Evolutionary conservation across 495 filamentous ascomycete genomes (phyloP), one percentile per base, ranked within the genome.

Genomic region (Penicillium cinerascens): DNA sequence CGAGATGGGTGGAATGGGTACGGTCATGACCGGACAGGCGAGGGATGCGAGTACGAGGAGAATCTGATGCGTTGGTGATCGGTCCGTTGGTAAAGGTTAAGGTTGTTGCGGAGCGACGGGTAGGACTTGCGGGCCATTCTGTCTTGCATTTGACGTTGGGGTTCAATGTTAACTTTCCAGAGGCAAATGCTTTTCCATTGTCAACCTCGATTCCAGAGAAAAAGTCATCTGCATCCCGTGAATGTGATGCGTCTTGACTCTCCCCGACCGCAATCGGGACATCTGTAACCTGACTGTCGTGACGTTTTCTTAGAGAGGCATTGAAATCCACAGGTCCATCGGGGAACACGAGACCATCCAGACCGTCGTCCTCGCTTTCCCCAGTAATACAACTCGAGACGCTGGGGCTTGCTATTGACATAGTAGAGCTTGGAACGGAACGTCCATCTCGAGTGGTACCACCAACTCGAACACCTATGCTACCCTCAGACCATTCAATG

Each of bases 301-400:
- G 79, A 41, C 87, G 79, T 66, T 84, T 86, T 50, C 87, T 82
- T 22, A 98, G 73, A 23, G 86, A 82, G 36, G 87, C 83, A 33
- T 80, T 81, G 56, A 97, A 86, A 65, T 95, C 82, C 15, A 98
- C 67, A 29, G 87, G 91, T 11, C 89, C 92, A 46, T 81, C 79
- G 0, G 93, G 93, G 27, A 97, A 76, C 15, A 95, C 70, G 16
- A 98, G 78, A 21, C 92, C 92, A 53, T 92, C 63, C 39, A 97
- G 78, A 6, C 86, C 83, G 55, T 97, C 93, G 60, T 96, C 92
- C 61, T 97, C 93, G 64, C 92, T 97, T 69, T 95, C 93, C n/a
- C 81, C 80, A 5, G 91, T 95, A 52, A 95, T 77, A 51, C 88
- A 93, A 69, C 91, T 96, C 45, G 90, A 87, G 41, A 92, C 81